Evolutionary conservation across 768 basidiomycete species (phyloP), one percentile per base, ranked within the genome.

Genomic region (Mrakia blollopis): DNA sequence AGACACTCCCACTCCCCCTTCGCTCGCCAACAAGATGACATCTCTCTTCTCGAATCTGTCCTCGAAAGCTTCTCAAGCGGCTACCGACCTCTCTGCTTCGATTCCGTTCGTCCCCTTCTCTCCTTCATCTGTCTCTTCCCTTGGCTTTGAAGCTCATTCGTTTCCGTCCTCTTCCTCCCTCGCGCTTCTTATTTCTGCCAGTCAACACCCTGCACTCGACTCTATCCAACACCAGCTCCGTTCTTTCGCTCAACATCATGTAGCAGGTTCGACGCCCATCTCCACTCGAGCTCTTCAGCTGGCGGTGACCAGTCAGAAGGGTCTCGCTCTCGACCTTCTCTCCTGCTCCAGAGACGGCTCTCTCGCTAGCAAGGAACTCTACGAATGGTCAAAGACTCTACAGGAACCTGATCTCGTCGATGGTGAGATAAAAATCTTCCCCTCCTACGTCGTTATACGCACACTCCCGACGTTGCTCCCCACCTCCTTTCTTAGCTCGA

Each of bases 151-250:
- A 50, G 57, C 65, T 68, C 39, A 39, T 68, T 68, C 37, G 10
- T n/a, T 39, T 21, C 37, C 65, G n/a, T 41, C 30, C 50, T 37
- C 32, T 62, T 47, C n/a, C 44, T 7, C 23, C 28, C 28, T 37
- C 62, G 16, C 39, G 0, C 47, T 32, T 30, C n/a, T 25, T 18
- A 7, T 41, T 30, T 32, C 25, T 25, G 47, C 37, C 44, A 69
- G 67, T 18, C 75, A 76, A 69, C 75, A 76, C 30, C 75, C 75
- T 14, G 75, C 75, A 6, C 60, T 76, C 35, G 75, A 76, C 32
- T 70, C 68, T 14, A 57, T 76, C 50, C 67, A 69, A 21, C 68
- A 76, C 23, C 63, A 67, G 11, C 67, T 76, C 60, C 75, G 75
- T 5, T 39, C 50, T 28, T 70, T 76, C 67, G 68, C 70, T 23